Evolutionary conservation across 768 basidiomycete genomes (phyloP).

Genomic region (Boletus tomentosulus): DNA sequence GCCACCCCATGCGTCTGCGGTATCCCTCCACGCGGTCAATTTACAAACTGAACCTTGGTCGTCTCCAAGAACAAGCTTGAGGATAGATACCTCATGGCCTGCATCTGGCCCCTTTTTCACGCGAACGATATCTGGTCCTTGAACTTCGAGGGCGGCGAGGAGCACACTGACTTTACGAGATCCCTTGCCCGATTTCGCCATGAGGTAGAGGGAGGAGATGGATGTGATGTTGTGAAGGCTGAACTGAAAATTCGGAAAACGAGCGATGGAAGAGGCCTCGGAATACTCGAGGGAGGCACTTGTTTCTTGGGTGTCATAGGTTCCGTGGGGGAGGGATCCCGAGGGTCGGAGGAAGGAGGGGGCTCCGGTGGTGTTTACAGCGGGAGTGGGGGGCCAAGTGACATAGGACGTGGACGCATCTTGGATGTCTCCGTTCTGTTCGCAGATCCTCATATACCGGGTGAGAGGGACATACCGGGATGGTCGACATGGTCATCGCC

Average conservation of each 20-base stretch:
- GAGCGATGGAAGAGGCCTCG: conserved; percentile 65
- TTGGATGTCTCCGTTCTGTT: conserved; percentile 11
- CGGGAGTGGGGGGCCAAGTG: conserved; percentile 54
- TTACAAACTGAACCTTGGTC: conserved; percentile 66
- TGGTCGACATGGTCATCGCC: conserved; percentile 7
- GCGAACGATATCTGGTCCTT: conserved; percentile 66
- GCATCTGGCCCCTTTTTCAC: conserved; percentile 68
- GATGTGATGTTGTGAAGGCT: conserved; percentile 56
- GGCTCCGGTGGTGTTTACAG: conserved; percentile 17
- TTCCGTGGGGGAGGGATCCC: conserved; percentile 24
- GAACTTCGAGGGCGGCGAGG: conserved; percentile 68
- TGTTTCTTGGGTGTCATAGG: conserved; percentile 42
- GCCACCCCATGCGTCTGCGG: conserved; percentile 69
- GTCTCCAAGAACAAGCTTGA: conserved; percentile 72
- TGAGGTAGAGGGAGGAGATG: conserved; percentile 38
- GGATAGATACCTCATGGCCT: conserved; percentile 62
- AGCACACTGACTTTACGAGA: conserved; percentile 55
- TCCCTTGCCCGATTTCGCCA: conserved; percentile 30
- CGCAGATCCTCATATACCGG: conserved; percentile 4
- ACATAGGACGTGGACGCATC: conserved; percentile 46
- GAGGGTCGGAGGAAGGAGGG: conserved; percentile 28
- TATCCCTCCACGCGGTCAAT: conserved; percentile 75
- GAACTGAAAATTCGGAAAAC: conserved; percentile 74
- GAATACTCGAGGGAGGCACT: conserved; percentile 51
- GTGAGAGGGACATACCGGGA: conserved; percentile 12